Conservation (phyloP, 345 rosid species). For the Durio zibethinus region DNA sequence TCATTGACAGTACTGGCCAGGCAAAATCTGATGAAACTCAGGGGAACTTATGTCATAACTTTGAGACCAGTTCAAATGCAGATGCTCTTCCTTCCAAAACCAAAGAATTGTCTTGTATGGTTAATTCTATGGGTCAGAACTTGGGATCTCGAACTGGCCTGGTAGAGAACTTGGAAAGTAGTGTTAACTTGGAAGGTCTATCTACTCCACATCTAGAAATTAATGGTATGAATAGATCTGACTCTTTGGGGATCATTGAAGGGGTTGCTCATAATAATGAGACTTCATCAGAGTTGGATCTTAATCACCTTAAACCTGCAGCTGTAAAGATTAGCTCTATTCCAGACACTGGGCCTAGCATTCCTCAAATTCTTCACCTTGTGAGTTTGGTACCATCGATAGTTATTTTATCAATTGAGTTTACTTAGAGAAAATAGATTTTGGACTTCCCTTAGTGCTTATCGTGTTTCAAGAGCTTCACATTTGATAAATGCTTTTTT, state of each 20-base stretch:
- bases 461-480: not conserved
- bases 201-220: conserved; percentile 48
- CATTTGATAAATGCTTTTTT: not conserved
- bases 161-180: conserved; percentile 46
- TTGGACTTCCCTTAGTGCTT: not conserved
- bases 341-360: conserved; percentile 75
- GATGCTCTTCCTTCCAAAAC: conserved; percentile 48
- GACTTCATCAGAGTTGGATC: conserved; percentile 41
- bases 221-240: conserved; percentile 49
- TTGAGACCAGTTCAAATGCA: conserved; percentile 43
- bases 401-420: not conserved
- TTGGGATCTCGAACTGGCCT: conserved; percentile 33
- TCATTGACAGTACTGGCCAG: conserved; percentile 44
- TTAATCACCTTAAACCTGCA: conserved; percentile 44
- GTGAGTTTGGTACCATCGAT: conserved; percentile 37
- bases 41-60: conserved; percentile 61
- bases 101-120: conserved; percentile 45
- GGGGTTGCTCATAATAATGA: conserved; percentile 39
- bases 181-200: conserved; percentile 45
- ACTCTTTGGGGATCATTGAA: conserved; percentile 34
- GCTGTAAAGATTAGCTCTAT: conserved; percentile 49
- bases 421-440: not conserved
- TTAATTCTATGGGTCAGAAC: conserved; percentile 43
- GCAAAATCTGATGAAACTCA: conserved; percentile 58
- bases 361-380: conserved; percentile 95